These are phyloP conservation scores for Excoecaria agallocha DNA, from an alignment of 345 rosid species.

Conservation along the genomic window DNA sequence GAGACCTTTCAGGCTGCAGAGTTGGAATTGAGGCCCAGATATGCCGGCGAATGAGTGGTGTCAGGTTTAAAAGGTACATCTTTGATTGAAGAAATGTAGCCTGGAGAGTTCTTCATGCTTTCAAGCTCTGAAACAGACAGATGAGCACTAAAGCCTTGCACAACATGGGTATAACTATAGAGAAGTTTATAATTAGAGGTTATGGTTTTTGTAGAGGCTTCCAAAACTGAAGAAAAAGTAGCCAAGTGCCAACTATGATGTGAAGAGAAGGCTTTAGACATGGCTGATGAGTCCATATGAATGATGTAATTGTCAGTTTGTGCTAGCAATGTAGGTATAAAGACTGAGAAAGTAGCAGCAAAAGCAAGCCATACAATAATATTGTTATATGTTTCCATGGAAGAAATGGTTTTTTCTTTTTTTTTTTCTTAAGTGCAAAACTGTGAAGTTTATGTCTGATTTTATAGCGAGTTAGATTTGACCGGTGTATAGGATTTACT, in stretches of 20 bases:
- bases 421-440: not conserved
- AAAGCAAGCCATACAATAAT: not conserved
- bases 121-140: conserved; percentile 24
- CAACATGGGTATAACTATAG: conserved; percentile 17
- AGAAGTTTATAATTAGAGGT: conserved; percentile 3
- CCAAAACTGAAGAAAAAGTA: conserved; percentile 7
- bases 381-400: not conserved
- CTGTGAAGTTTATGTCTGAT: not conserved
- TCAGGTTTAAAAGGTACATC: conserved; percentile 20
- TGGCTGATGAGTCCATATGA: conserved; percentile 25
- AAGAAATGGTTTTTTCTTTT: not conserved
- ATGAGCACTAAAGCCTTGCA: conserved; percentile 24
- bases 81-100: conserved; percentile 15
- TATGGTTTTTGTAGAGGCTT: not conserved
- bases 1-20: conserved; percentile 21
- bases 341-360: not conserved
- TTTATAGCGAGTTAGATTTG: not conserved
- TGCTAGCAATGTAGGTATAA: conserved; percentile 6
- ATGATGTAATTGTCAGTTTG: conserved; percentile 23
- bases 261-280: conserved; percentile 24
- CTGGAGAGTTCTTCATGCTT: conserved; percentile 17
- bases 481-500: no score
- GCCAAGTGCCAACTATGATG: conserved; percentile 19
- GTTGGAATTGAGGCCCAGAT: conserved; percentile 19
- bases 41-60: conserved; percentile 23